Evolutionary conservation across 2,329 filamentous ascomycete genomes (phyloP), one percentile per base, ranked within the genome.

Genomic region (Lecanicillium sp.): DNA sequence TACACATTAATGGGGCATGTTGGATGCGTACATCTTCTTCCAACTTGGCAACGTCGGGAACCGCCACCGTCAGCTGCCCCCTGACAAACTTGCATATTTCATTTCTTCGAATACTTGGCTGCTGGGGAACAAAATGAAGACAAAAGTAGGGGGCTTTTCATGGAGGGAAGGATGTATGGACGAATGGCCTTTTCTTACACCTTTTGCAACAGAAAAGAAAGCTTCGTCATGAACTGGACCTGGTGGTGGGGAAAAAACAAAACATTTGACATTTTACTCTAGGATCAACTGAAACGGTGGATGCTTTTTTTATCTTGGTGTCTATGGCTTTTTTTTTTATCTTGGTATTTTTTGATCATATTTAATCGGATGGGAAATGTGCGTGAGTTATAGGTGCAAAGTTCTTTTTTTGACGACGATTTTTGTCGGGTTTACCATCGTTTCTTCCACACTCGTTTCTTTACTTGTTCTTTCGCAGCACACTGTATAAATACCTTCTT

Each of bases 1-100:
- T 4, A 12, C 5, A 27, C 8, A 30, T 24, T n/a, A n/a, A n/a
- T n/a, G n/a, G 43, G 43, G 43, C 43, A 14, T 39, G 35, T 46
- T 46, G 33, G 43, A 15, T 36, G 36, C 2, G 8, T 14, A 30
- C 14, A 30, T 20, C 5, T 14, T 37, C 17, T 30, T 32, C 35
- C 26, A 17, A 46, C 38, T 39, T 46, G 43, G 43, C 43, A 46
- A 44, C 30, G 36, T 38, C 26, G 38, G 19, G 43, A 35, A 46
- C 35, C 24, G 43, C 43, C 35, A 47, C 20, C 26, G 44, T 47
- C 44, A 47, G 44, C 37, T 40, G 44, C 36, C 44, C 44, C 40
- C 44, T 47, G 36, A 47, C 44, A 15, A 14, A n/a, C 2, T 39
- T 26, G 21, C 37, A 32, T 20, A 23, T 41, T 33, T n/a, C 26